Evolutionary conservation across 2,329 filamentous ascomycete genomes (phyloP), one percentile per base, ranked within the genome.

Genomic region (Xylaria multiplex): DNA sequence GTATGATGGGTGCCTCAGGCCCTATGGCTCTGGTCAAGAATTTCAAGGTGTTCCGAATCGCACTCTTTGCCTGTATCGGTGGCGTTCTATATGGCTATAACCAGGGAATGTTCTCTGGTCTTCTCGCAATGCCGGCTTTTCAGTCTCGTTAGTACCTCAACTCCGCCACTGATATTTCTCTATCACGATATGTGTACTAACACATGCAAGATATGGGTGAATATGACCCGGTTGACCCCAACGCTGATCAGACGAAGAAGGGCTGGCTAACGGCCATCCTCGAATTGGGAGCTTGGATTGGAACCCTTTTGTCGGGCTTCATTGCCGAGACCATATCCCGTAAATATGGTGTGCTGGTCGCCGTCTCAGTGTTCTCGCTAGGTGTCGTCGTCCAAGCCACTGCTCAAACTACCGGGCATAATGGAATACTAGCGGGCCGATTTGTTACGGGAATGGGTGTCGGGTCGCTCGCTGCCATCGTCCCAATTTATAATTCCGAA

Each of bases 231-330:
- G 70, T 82, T 49, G 78, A 82, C 66, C 72, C 77, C 42, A 79
- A 74, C 16, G 79, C 80, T n/a, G 77, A 84, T 65, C 81, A 83
- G 72, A 84, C 84, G 5, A 83, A 84, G 69, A 88, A 88, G 72
- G 86, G 86, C 16, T 88, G 85, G 86, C 75, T 89, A 5, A 88
- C 85, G 0, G 83, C 90, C 2, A 92, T 93, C 69, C 86, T 93
- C 30, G 90, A 93, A 75, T 85, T 93, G 1, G 91, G 91, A 59
- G 91, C 91, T 49, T 93, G 91, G 91, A 75, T 92, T n/a, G 91
- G 91, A 43, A 87, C 89, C 0, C 78, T 94, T 2, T 82, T 90
- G 46, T 91, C 87, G 2, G 89, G 91, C 1, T 90, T 90, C 73
- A 77, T 93, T n/a, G 91, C 91, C 19, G 91, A 93, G 74, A 81